A percentile compares a stretch with the other conserved stretches of the same genome.
Evolutionary conservation across 2,329 filamentous ascomycete species (phyloP).

Genomic region (Fusarium cicatricum): DNA sequence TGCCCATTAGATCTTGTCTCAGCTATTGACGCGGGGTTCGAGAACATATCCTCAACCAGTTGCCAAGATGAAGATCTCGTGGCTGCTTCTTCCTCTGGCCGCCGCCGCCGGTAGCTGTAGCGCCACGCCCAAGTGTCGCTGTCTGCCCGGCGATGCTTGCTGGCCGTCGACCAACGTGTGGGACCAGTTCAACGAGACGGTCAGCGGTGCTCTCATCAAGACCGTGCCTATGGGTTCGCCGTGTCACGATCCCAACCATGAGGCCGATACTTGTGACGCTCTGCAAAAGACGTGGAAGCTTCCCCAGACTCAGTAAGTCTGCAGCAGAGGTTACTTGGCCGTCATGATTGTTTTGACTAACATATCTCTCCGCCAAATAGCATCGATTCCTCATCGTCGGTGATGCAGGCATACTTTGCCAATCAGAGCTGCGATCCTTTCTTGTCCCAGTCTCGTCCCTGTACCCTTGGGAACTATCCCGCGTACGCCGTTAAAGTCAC

Average conservation of each 20-base stretch:
- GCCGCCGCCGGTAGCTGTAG: slow-evolving; percentile 8
- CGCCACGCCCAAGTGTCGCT: slow-evolving; percentile 49
- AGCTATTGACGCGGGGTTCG: background rate
- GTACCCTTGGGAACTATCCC: slow-evolving; percentile 56
- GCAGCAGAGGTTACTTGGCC: too few relatives aligned
- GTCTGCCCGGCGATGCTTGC: slow-evolving; percentile 59
- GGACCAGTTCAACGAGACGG: slow-evolving; percentile 58
- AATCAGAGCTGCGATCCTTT: slow-evolving; percentile 54
- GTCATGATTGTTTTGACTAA: too few relatives aligned
- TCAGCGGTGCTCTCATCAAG: slow-evolving; percentile 59
- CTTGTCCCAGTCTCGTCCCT: slow-evolving; percentile 44
- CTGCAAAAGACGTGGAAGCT: slow-evolving; percentile 55
- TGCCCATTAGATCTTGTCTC: slow-evolving; percentile 1
- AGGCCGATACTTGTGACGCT: slow-evolving; percentile 53
- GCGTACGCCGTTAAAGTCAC: slow-evolving; percentile 51
- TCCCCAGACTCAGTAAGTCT: slow-evolving; percentile 56
- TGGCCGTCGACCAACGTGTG: slow-evolving; percentile 60
- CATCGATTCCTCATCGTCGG: slow-evolving; percentile 36
- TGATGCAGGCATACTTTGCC: slow-evolving; percentile 50
- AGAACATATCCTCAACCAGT: background rate
- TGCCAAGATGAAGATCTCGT: slow-evolving; percentile 30
- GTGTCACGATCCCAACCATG: slow-evolving; percentile 59
- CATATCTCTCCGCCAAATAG: slow-evolving; percentile 1
- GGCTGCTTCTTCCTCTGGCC: slow-evolving; percentile 21
- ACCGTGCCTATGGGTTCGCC: slow-evolving; percentile 59